These are phyloP conservation scores for Clonostachys solani DNA, from an alignment of 2,329 filamentous ascomycete genomes.

Conservation along the genomic window DNA sequence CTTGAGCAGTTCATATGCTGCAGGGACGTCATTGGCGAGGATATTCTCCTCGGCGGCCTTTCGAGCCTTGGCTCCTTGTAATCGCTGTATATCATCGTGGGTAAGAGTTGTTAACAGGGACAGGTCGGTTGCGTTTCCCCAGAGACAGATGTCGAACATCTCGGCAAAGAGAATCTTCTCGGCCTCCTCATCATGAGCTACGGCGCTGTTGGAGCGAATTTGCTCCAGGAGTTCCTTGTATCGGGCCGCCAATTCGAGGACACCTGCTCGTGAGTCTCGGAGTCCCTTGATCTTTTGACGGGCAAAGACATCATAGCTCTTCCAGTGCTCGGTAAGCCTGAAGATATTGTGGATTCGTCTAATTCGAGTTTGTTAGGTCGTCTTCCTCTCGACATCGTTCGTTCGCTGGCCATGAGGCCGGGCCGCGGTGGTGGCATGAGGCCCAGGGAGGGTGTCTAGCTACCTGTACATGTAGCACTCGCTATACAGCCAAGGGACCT, in stretches of 20 bases:
- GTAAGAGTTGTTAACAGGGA: constrained; percentile 60
- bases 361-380: neutral
- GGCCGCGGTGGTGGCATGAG: neutral
- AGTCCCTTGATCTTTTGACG: constrained; percentile 61
- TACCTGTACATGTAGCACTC: constrained; percentile 66
- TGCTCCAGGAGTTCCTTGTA: neutral
- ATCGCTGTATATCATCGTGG: constrained; percentile 65
- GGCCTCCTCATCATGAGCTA: neutral
- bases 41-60: constrained; percentile 63
- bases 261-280: constrained; percentile 52
- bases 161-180: constrained; percentile 50
- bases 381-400: neutral
- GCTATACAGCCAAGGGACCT: constrained; percentile 50
- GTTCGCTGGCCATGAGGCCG: neutral
- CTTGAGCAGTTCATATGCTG: constrained; percentile 17
- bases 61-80: constrained; percentile 59
- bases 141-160: constrained; percentile 65
- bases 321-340: constrained; percentile 50
- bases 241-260: constrained; percentile 8
- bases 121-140: constrained; percentile 66
- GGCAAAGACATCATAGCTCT: constrained; percentile 59
- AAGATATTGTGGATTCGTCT: constrained; percentile 44
- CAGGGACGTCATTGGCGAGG: constrained; percentile 58
- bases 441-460: neutral
- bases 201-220: neutral